A percentile compares a stretch with the other conserved stretches of the same genome.
Conservation (phyloP, 768 basidiomycete genomes). For the Boletus reticulatus region DNA sequence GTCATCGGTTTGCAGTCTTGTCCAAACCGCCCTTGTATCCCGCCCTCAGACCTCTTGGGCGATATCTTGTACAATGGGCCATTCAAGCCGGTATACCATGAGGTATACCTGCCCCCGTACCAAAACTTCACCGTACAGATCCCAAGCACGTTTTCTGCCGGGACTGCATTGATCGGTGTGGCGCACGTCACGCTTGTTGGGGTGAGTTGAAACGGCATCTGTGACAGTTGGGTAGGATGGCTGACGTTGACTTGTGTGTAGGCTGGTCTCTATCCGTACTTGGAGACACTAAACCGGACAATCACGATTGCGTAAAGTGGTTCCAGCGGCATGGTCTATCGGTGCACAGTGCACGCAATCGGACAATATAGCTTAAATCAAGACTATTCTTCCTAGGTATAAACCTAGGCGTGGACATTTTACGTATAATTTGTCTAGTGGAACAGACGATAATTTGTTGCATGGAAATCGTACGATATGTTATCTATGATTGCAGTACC, state of each 20-base stretch:
- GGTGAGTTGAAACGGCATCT: slow-evolving; percentile 28
- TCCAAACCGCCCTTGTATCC: slow-evolving; percentile 21
- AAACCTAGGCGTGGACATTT: too few species aligned
- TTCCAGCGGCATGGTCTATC: too few species aligned
- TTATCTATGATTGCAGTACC: too few species aligned
- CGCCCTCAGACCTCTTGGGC: slow-evolving; percentile 35
- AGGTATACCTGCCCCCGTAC: slow-evolving; percentile 28
- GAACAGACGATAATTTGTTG: too few species aligned
- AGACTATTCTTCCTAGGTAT: too few species aligned
- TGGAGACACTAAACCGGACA: slow-evolving; percentile 35
- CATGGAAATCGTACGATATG: too few species aligned
- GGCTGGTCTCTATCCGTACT: slow-evolving; percentile 33
- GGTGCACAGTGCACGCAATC: too few species aligned
- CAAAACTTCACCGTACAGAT: slow-evolving; percentile 46
- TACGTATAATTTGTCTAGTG: too few species aligned
- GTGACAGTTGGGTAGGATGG: background rate
- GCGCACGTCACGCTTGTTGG: slow-evolving; percentile 38
- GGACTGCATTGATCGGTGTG: slow-evolving; percentile 37
- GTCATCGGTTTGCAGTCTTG: slow-evolving; percentile 46
- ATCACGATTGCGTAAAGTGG: slow-evolving; percentile 19
- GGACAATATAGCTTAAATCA: too few species aligned
- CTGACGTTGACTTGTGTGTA: slow-evolving; percentile 9
- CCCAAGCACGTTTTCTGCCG: slow-evolving; percentile 27
- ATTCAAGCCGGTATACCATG: slow-evolving; percentile 34
- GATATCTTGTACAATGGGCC: slow-evolving; percentile 45